Evolutionary conservation across 805 yeast genomes (phyloP).

Genomic region (Yamadazyma sp.): DNA sequence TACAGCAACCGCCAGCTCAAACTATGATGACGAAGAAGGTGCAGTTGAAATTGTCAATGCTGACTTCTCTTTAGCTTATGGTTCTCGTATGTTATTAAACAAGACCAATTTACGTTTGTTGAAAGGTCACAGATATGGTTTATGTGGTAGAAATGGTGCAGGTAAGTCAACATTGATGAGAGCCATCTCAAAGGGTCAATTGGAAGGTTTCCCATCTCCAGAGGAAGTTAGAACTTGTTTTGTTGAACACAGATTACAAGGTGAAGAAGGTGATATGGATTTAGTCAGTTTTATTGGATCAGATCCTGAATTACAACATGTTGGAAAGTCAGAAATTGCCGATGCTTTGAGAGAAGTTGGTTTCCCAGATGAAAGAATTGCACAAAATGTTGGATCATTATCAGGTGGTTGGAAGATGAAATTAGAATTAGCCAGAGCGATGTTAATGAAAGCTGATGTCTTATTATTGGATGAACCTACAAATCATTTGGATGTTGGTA

Average conservation of each 20-base stretch:
- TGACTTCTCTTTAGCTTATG: slow-evolving; percentile 93
- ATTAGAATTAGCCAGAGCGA: slow-evolving; percentile 96
- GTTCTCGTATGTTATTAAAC: slow-evolving; percentile 94
- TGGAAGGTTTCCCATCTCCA: slow-evolving; percentile 95
- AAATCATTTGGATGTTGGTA: slow-evolving; percentile 91
- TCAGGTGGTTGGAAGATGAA: slow-evolving; percentile 99
- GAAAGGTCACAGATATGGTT: slow-evolving; percentile 96
- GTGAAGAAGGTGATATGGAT: slow-evolving; percentile 88
- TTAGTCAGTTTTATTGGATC: slow-evolving; percentile 82
- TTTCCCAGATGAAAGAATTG: slow-evolving; percentile 84
- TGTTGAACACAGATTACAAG: slow-evolving; percentile 95
- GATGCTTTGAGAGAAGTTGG: slow-evolving; percentile 81
- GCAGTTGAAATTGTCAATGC: slow-evolving; percentile 92
- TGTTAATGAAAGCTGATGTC: slow-evolving; percentile 96
- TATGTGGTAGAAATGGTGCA: slow-evolving; percentile 98
- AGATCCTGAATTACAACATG: slow-evolving; percentile 73
- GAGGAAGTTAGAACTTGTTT: slow-evolving; percentile 87
- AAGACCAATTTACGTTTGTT: slow-evolving; percentile 83
- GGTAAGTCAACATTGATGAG: slow-evolving; percentile 98
- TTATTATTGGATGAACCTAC: slow-evolving; percentile 96
- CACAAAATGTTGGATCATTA: slow-evolving; percentile 87
- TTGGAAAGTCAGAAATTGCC: slow-evolving; percentile 68
- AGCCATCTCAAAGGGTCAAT: slow-evolving; percentile 92
- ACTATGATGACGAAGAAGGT: slow-evolving; percentile 64
- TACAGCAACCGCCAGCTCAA: slow-evolving; percentile 41